Conservation (phyloP, 1,284 basidiomycete genomes). For the Microbotryomycetes sp. region DNA sequence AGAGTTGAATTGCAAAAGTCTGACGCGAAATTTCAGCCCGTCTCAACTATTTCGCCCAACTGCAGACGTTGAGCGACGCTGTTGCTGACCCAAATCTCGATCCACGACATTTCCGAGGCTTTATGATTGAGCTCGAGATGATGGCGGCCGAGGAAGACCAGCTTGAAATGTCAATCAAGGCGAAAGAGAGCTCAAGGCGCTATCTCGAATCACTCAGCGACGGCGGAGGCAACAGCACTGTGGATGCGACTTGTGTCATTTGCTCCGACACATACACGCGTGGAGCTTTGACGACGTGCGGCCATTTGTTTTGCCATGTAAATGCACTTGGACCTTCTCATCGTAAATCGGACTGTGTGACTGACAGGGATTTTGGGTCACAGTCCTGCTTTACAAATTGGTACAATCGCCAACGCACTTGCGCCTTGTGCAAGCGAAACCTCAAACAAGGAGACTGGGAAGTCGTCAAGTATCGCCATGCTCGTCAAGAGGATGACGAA, state of each 20-base stretch:
- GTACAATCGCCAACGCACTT: neutral
- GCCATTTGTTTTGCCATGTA: constrained; percentile 1
- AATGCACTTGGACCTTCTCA: neutral
- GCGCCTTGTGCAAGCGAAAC: constrained; percentile 20
- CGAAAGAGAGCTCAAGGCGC: constrained; percentile 15
- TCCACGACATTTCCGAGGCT: constrained; percentile 10
- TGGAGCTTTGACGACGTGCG: constrained; percentile 4
- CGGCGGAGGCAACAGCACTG: neutral
- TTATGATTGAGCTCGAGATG: constrained; percentile 13
- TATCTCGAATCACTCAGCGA: constrained; percentile 30
- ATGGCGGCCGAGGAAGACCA: constrained; percentile 16
- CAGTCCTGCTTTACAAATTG: neutral
- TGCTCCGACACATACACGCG: constrained; percentile 15
- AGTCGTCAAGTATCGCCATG: constrained; percentile 10
- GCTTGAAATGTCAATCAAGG: neutral
- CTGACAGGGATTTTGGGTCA: no score
- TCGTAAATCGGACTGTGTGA: no score
- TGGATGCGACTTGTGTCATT: constrained; percentile 26
- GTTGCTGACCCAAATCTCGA: constrained; percentile 21
- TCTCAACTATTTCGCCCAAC: constrained; percentile 25
- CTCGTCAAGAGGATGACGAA: neutral
- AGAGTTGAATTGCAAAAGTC: neutral
- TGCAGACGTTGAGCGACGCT: constrained; percentile 27
- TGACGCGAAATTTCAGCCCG: constrained; percentile 7
- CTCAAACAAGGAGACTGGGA: constrained; percentile 4